These are phyloP conservation scores for Aspergillus transmontanensis DNA, from an alignment of 2,329 filamentous ascomycete genomes.

Conservation along the genomic window DNA sequence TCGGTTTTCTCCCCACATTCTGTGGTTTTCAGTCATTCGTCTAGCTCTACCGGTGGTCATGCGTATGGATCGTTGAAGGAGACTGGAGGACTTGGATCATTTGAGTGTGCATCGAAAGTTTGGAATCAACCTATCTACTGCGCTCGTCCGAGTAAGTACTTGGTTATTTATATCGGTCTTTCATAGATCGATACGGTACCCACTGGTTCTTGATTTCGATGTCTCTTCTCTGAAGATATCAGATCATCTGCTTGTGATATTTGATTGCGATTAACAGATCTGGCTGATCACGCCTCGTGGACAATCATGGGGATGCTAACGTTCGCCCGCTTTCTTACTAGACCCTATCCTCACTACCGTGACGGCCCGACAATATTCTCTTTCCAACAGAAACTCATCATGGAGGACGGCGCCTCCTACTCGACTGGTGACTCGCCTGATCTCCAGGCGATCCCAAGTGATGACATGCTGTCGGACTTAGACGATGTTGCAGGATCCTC, in stretches of 20 bases:
- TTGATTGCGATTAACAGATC: background rate
- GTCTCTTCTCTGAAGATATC: background rate
- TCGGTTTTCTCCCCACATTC: slow-evolving; percentile 11
- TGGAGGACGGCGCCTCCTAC: slow-evolving; percentile 30
- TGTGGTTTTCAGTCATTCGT: slow-evolving; percentile 9
- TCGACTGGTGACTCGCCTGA: slow-evolving; percentile 24
- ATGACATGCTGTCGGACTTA: slow-evolving; percentile 29
- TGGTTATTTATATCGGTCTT: background rate
- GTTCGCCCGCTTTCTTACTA: slow-evolving; percentile 40
- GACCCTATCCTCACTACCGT: slow-evolving; percentile 35
- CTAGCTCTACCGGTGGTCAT: slow-evolving; percentile 18
- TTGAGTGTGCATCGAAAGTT: slow-evolving; percentile 1
- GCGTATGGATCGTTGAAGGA: slow-evolving; percentile 21
- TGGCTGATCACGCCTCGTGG: background rate
- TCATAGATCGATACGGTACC: background rate
- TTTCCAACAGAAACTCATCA: slow-evolving; percentile 41
- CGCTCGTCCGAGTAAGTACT: background rate
- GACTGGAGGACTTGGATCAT: slow-evolving; percentile 20
- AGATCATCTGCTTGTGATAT: background rate
- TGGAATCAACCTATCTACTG: slow-evolving; percentile 3
- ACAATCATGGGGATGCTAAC: slow-evolving; percentile 41
- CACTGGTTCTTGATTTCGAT: background rate
- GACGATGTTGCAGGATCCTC: slow-evolving; percentile 29
- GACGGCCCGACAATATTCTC: slow-evolving; percentile 40
- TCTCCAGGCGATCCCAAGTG: slow-evolving; percentile 25